phyloP scores from a whole-genome alignment of 176 grass and related monocot species.

The maize (Zea mays) region DNA sequence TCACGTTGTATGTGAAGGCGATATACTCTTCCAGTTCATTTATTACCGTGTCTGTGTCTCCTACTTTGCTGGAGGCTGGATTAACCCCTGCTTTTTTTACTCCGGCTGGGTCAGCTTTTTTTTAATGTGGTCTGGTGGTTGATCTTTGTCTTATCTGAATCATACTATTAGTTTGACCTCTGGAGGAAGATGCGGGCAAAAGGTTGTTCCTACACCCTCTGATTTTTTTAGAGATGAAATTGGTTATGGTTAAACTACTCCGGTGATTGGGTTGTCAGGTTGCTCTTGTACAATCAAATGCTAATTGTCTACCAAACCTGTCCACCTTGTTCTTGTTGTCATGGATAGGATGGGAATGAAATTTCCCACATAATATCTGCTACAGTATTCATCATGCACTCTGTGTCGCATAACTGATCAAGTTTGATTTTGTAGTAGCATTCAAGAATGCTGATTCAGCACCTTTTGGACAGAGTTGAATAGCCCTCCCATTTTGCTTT shows the following conservation, averaged over 20 bases:
- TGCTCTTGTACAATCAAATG: slow-evolving; percentile 29
- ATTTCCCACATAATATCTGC: not conserved
- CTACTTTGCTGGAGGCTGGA: slow-evolving; percentile 28
- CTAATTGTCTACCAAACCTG: slow-evolving; percentile 15
- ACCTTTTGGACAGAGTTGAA: not conserved
- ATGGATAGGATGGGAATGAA: slow-evolving; percentile 8
- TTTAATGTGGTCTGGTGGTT: slow-evolving; percentile 31
- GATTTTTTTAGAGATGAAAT: slow-evolving; percentile 13
- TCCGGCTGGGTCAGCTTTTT: slow-evolving; percentile 1
- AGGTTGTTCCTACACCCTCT: not conserved
- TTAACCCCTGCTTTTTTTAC: not conserved
- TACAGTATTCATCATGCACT: not conserved
- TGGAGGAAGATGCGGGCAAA: not conserved
- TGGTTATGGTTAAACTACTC: slow-evolving; percentile 22
- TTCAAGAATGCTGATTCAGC: not conserved
- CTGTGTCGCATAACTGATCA: not conserved
- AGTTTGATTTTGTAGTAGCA: not conserved
- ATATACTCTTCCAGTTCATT: slow-evolving; percentile 2
- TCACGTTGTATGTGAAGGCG: not conserved
- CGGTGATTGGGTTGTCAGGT: not conserved
- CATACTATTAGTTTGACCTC: slow-evolving; percentile 2
- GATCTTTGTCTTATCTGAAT: slow-evolving; percentile 18
- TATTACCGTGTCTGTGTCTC: not conserved
- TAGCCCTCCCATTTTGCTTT: not conserved
- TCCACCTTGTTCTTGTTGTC: slow-evolving; percentile 1